Base-by-base conservation (phyloP, 495 filamentous ascomycete genomes). In the Hypoxylon fragiforme region DNA sequence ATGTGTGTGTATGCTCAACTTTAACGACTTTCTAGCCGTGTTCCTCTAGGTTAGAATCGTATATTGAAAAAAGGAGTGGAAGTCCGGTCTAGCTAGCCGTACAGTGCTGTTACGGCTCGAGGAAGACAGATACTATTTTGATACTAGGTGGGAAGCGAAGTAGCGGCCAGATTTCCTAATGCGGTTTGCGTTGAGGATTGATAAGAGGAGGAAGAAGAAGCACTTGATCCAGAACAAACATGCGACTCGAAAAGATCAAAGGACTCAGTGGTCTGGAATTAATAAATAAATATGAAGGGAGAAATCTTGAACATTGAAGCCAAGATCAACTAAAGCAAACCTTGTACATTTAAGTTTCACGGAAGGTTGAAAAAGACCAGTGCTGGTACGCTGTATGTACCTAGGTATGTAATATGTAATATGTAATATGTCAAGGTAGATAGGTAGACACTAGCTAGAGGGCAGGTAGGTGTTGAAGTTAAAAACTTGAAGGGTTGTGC, bases 51-150 rank as follows among this genome's bases (percentile, higher is more conserved):
- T n/a, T n/a, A n/a, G n/a, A n/a, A n/a, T n/a, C n/a, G 35, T 34
- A 44, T 32, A 16, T 24, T 40, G 22, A 32, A 50, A 45, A 54
- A 60, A 60, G 50, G 57, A 60, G 30, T 34, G 57, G 54, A 41
- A 42, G 28, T 44, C 44, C 50, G 44, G 28, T 44, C 44, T 45
- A 48, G 39, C 34, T 44, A 41, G 49, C 49, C 24, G 35, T 50
- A 48, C 39, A 35, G 16, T 49, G 39, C 44, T 31, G 31, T 34
- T 8, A 34, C 31, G 5, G 31, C 6, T n/a, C 5, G 9, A 28
- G 24, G 24, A 28, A 28, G 5, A 28, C 4, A 28, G 24, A 28
- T 42, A 36, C 24, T 40, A 48, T 47, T 8, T 7, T 8, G 31
- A 12, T 34, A 34, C 5, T n/a, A n/a, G n/a, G n/a, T n/a, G n/a